These are phyloP conservation scores for Kwoniella heveanensis DNA, from an alignment of 768 basidiomycete species.

Conservation along the genomic window DNA sequence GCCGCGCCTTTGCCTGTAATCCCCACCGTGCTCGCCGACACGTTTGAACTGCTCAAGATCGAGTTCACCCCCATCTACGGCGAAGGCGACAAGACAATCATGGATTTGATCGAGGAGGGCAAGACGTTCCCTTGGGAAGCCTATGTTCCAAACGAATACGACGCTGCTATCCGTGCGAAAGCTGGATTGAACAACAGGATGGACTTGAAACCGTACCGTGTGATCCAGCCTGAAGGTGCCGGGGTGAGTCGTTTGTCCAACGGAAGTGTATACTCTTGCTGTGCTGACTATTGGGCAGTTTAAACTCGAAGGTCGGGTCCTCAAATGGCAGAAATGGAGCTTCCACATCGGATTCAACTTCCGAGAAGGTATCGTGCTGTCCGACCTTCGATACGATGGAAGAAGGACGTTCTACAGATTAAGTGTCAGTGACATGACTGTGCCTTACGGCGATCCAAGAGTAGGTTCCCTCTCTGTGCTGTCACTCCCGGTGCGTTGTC, in stretches of 20 bases:
- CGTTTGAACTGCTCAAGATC: not conserved
- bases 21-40: constrained; percentile 4
- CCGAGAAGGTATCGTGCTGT: constrained; percentile 41
- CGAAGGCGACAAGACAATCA: not conserved
- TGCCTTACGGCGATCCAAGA: constrained; percentile 30
- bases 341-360: constrained; percentile 72
- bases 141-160: constrained; percentile 23
- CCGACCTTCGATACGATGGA: constrained; percentile 43
- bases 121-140: too few relatives aligned
- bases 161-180: not conserved
- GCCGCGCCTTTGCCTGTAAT: constrained; percentile 26
- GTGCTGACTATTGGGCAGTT: constrained; percentile 19
- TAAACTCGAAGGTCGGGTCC: constrained; percentile 66
- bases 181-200: constrained; percentile 1
- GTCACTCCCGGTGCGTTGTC: not conserved
- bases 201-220: constrained; percentile 18
- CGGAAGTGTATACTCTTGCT: not conserved
- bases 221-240: constrained; percentile 24
- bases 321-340: constrained; percentile 96
- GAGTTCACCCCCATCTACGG: constrained; percentile 9
- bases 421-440: constrained; percentile 41
- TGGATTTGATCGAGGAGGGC: constrained; percentile 15
- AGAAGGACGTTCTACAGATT: constrained; percentile 39
- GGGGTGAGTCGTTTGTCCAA: constrained; percentile 19
- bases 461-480: constrained; percentile 6